Evolutionary conservation across 805 yeast species (phyloP), one percentile per base, ranked within the genome.

Genomic region (Candida sakaeoensis): DNA sequence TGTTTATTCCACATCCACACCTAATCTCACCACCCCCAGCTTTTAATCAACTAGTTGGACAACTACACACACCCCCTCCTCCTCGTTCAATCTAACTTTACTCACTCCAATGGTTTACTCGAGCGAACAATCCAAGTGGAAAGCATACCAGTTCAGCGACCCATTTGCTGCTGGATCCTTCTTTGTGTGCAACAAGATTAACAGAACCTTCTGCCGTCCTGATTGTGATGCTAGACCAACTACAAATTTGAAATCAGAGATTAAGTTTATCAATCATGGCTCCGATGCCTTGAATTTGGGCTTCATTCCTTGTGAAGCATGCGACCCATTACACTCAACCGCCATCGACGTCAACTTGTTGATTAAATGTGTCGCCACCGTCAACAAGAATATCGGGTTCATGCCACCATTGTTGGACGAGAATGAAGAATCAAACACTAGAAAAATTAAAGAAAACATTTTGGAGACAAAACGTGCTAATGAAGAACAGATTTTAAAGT

Each of bases 121-220:
- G 1, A 54, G 72, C 5, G 75, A 72, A 30, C 52, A 61, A 10
- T 57, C 74, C 29, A 77, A 70, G 51, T 76, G 82, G 82, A 75
- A 72, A 38, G 85, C 85, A 1, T 80, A 77, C 55, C 80, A 78
- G 51, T 77, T 77, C 55, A 66, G 74, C 43, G 87, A 81, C 51
- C 85, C 87, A 1, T 77, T 77, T 49, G 82, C 85, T 9, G 73
- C 82, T 0, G 75, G 74, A 30, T 61, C 76, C 18, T 82, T 82
- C 48, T 60, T 66, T 36, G 82, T 78, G 16, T 69, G 79, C 49
- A 70, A 72, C 53, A 63, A 63, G 42, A 54, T 60, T 22, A 57
- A 58, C 18, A 63, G 63, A 40, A 48, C 51, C n/a, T 72, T 75
- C 37, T 82, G 89, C 49, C 76, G 86, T 36, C 88, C 90, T 5